phyloP scores from a whole-genome alignment of 2,329 filamentous ascomycete genomes.

The Sporothrix sp. region DNA sequence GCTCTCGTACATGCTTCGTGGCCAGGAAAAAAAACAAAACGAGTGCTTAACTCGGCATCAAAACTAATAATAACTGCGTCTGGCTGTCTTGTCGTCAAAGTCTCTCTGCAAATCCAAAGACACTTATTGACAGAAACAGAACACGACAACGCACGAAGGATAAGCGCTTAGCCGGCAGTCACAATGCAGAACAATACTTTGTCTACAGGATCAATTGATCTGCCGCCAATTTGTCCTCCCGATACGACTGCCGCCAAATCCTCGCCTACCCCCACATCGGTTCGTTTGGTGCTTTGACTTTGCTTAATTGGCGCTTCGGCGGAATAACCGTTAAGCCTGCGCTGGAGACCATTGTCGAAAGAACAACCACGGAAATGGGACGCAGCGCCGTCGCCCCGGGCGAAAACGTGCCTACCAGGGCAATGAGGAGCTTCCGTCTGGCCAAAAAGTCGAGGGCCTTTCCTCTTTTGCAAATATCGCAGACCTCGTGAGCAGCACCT shows the following conservation, averaged over 20 bases:
- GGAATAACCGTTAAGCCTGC: conserved; percentile 10
- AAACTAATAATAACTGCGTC: too few relatives aligned
- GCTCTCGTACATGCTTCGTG: too few relatives aligned
- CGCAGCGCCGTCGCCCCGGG: neutral
- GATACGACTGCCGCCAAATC: conserved; percentile 13
- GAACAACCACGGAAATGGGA: neutral
- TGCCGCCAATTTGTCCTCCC: conserved; percentile 7
- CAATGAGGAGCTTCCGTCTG: neutral
- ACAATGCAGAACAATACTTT: too few relatives aligned
- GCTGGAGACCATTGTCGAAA: neutral
- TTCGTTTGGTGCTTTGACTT: neutral
- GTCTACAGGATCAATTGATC: conserved; percentile 7
- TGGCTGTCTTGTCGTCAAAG: too few relatives aligned
- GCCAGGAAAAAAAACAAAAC: too few relatives aligned
- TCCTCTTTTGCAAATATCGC: neutral
- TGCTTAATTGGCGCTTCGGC: neutral
- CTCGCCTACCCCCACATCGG: neutral
- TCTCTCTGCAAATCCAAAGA: too few relatives aligned
- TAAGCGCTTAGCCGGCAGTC: neutral
- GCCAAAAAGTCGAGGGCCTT: neutral
- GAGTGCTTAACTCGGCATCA: too few relatives aligned
- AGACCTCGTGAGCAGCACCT: too few relatives aligned
- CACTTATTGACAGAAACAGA: neutral
- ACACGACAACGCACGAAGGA: neutral
- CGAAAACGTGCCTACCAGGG: neutral